Evolutionary conservation across 371 early-diverging fungal genomes (phyloP).

Genomic region (Mortierella sp.): DNA sequence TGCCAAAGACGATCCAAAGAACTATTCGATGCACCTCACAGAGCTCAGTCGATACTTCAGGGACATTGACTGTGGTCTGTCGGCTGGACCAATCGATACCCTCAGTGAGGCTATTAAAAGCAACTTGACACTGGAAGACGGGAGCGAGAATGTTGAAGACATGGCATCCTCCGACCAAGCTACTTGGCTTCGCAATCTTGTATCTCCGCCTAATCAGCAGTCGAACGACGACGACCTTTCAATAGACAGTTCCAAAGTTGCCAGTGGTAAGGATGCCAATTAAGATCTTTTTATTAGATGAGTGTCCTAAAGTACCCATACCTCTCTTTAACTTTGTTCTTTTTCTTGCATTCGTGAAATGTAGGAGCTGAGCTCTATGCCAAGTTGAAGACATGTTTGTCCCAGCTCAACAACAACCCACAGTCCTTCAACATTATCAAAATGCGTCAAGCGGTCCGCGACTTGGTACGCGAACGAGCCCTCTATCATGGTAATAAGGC

Average conservation of each 20-base stretch:
- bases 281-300: too few species aligned
- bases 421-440: background rate
- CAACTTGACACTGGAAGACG: too few species aligned
- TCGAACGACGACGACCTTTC: background rate
- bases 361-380: constrained; percentile 23
- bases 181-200: constrained; percentile 1
- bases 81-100: too few species aligned
- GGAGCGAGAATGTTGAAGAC: too few species aligned
- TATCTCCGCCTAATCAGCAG: background rate
- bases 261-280: too few species aligned
- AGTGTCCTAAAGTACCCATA: too few species aligned
- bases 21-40: background rate
- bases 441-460: background rate
- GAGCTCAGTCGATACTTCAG: constrained; percentile 6
- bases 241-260: background rate
- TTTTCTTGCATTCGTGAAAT: background rate
- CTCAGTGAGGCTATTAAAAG: too few species aligned
- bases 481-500: constrained; percentile 8
- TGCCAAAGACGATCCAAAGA: too few species aligned
- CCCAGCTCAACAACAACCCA: constrained; percentile 12
- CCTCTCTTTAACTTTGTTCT: background rate
- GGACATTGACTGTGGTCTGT: constrained; percentile 3
- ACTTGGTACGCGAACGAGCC: constrained; percentile 12
- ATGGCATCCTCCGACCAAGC: too few species aligned
- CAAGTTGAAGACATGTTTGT: constrained; percentile 15